Conservation (phyloP, 345 rosid genomes). For the Carallia brachiata region DNA sequence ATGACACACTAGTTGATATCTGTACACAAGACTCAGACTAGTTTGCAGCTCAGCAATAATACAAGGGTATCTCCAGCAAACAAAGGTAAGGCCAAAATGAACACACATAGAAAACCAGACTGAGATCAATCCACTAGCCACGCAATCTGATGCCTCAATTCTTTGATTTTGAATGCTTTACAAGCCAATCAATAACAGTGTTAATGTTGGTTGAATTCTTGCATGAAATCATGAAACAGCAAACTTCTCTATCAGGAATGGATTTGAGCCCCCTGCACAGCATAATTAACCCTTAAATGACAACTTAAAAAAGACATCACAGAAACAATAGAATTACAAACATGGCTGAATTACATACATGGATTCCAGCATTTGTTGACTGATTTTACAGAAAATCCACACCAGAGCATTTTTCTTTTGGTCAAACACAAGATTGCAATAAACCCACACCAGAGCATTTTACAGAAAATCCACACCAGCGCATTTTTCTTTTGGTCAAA, state of each 20-base stretch:
- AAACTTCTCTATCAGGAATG: constrained; percentile 57
- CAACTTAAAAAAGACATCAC: background rate
- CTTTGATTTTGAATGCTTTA: constrained; percentile 69
- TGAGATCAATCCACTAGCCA: background rate
- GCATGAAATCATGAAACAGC: constrained; percentile 74
- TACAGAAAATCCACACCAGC: too few relatives aligned
- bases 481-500: background rate
- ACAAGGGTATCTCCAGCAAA: constrained; percentile 12
- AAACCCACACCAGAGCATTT: too few relatives aligned
- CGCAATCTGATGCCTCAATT: constrained; percentile 31
- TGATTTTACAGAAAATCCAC: too few relatives aligned
- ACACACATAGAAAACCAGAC: constrained; percentile 17
- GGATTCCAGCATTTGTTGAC: too few relatives aligned
- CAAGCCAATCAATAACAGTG: constrained; percentile 67
- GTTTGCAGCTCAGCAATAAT: constrained; percentile 11
- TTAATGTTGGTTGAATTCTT: constrained; percentile 73
- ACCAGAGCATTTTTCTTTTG: too few relatives aligned
- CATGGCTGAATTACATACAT: background rate
- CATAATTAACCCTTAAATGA: background rate
- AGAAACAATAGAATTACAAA: background rate
- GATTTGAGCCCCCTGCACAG: constrained; percentile 56
- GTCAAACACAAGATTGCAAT: background rate
- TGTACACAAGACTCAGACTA: constrained; percentile 30
- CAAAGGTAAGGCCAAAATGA: constrained; percentile 12
- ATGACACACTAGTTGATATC: constrained; percentile 19